Evolutionary conservation across 495 filamentous ascomycete species (phyloP).

Genomic region (Glarea lozoyensis): DNA sequence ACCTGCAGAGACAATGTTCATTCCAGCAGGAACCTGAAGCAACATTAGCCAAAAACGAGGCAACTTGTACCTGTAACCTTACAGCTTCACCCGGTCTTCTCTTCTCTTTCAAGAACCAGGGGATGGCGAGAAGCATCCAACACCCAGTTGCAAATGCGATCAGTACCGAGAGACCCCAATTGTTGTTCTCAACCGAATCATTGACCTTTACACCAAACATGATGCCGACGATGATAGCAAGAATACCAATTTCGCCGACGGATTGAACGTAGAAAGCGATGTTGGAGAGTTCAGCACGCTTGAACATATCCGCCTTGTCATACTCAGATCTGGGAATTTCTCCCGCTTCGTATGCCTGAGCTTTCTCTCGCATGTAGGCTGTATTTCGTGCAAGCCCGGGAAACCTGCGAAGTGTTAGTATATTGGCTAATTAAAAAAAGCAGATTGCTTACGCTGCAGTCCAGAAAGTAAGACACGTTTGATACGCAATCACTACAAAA

Average conservation of each 20-base stretch:
- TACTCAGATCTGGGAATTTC: conserved; percentile 49
- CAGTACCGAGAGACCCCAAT: conserved; percentile 54
- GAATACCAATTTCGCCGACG: conserved; percentile 48
- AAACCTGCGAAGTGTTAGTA: conserved; percentile 24
- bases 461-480: conserved; percentile 60
- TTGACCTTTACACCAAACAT: conserved; percentile 53
- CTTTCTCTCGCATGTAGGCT: conserved; percentile 39
- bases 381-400: conserved; percentile 54
- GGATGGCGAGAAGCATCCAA: conserved; percentile 50
- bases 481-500: conserved; percentile 48
- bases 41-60: neutral
- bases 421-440: neutral
- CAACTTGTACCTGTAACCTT: neutral
- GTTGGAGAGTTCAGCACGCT: conserved; percentile 51
- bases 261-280: conserved; percentile 55
- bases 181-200: conserved; percentile 48
- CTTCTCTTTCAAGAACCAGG: conserved; percentile 59
- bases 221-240: conserved; percentile 54
- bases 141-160: conserved; percentile 56
- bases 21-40: conserved; percentile 21
- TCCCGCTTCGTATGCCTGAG: conserved; percentile 41
- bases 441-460: conserved; percentile 35
- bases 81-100: conserved; percentile 44
- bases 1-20: conserved; percentile 42
- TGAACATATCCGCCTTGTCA: conserved; percentile 51